Conservation (phyloP, 192 early-diverging fungal genomes). For the Podila verticillata region DNA sequence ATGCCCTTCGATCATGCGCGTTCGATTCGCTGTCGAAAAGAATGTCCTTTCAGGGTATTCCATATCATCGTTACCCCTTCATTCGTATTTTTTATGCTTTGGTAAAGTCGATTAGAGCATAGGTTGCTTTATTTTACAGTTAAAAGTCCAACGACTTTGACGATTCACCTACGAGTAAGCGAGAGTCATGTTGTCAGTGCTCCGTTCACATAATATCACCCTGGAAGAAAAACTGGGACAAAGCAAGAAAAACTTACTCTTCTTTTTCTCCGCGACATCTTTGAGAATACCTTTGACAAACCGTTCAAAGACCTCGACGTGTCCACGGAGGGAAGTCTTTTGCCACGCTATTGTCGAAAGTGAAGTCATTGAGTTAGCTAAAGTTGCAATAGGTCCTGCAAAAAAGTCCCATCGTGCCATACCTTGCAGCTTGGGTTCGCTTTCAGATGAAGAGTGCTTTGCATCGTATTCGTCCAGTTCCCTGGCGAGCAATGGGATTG, state of each 20-base stretch:
- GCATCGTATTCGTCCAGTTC: slow-evolving; percentile 67
- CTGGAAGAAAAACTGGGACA: no score
- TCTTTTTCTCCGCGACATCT: slow-evolving; percentile 46
- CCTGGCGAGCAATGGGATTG: slow-evolving; percentile 68
- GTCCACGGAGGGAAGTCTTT: slow-evolving; percentile 65
- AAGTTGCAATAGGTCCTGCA: neutral
- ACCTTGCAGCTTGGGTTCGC: slow-evolving; percentile 51
- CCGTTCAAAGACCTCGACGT: slow-evolving; percentile 72
- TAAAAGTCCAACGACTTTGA: slow-evolving; percentile 25
- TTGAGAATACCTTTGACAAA: slow-evolving; percentile 65
- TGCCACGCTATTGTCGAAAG: slow-evolving; percentile 51
- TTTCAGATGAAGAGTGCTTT: slow-evolving; percentile 4
- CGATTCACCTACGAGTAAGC: slow-evolving; percentile 2
- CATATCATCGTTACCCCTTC: no score
- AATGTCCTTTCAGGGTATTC: no score
- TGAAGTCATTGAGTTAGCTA: neutral
- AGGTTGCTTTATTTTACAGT: neutral
- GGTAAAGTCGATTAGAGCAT: slow-evolving; percentile 3
- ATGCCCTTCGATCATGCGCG: no score
- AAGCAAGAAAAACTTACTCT: slow-evolving; percentile 45
- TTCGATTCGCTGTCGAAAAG: no score
- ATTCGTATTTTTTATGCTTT: no score
- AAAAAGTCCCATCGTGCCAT: neutral
- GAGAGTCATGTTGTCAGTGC: neutral
- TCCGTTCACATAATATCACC: no score